Conservation (phyloP, 345 rosid genomes). For the Gossypium thurberi region DNA sequence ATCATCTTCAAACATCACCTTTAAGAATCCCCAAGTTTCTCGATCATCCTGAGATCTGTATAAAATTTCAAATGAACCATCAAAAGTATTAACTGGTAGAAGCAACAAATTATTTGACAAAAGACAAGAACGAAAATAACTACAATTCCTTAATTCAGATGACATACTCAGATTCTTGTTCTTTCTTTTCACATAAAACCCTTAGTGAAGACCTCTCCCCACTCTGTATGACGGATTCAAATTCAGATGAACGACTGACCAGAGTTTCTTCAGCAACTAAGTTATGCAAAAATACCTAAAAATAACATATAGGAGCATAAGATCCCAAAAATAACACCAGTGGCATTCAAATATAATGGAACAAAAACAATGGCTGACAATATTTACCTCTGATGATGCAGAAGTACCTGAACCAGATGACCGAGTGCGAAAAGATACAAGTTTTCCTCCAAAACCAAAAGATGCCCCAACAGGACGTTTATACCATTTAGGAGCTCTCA, state of each 20-base stretch:
- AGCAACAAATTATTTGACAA: constrained; percentile 3
- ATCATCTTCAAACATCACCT: constrained; percentile 95
- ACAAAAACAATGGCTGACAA: neutral
- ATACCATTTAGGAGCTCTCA: constrained; percentile 97
- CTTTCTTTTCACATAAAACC: constrained; percentile 79
- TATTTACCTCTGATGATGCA: constrained; percentile 63
- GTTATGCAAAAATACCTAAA: constrained; percentile 69
- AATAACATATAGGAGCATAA: constrained; percentile 15
- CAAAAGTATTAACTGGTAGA: constrained; percentile 2
- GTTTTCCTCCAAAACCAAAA: constrained; percentile 99
- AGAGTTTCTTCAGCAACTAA: constrained; percentile 75
- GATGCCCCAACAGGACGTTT: constrained; percentile 88
- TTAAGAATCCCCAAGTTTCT: constrained; percentile 91
- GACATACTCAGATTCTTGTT: constrained; percentile 75
- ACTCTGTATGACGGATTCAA: constrained; percentile 78
- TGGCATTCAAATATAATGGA: constrained; percentile 1
- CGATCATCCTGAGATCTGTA: constrained; percentile 75
- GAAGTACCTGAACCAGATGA: constrained; percentile 36
- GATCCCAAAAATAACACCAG: constrained; percentile 5
- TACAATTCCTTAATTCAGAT: constrained; percentile 13
- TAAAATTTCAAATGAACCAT: constrained; percentile 10
- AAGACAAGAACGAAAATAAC: constrained; percentile 4
- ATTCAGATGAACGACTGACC: constrained; percentile 78
- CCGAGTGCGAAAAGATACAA: constrained; percentile 66
- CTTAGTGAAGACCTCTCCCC: constrained; percentile 71